phyloP scores from a whole-genome alignment of 2,329 filamentous ascomycete genomes.

The Ophiosphaerella narmari region DNA sequence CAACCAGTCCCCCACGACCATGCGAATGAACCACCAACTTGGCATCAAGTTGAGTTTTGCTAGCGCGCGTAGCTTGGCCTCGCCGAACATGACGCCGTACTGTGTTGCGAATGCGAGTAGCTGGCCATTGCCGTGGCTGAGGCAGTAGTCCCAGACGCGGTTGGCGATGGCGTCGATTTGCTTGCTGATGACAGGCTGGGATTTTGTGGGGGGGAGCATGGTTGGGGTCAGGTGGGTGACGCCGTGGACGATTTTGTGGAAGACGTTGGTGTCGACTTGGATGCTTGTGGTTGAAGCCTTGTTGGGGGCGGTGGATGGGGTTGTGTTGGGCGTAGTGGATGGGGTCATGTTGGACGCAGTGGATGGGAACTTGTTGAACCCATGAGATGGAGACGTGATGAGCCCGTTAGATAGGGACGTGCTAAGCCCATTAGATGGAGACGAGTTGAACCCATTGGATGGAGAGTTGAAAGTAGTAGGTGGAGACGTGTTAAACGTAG shows the following conservation, averaged over 20 bases:
- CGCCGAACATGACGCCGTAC: constrained; percentile 12
- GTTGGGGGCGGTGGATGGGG: too few relatives aligned
- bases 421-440: too few relatives aligned
- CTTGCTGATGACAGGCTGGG: background rate
- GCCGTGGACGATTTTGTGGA: background rate
- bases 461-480: too few relatives aligned
- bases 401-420: too few relatives aligned
- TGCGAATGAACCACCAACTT: constrained; percentile 28
- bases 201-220: background rate
- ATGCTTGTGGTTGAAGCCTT: too few relatives aligned
- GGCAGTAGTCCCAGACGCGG: constrained; percentile 18
- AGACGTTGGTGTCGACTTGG: background rate
- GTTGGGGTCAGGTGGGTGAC: background rate
- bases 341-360: too few relatives aligned
- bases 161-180: constrained; percentile 15
- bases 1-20: background rate
- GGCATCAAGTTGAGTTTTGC: constrained; percentile 25
- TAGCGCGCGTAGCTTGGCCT: constrained; percentile 17
- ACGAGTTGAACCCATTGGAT: too few relatives aligned
- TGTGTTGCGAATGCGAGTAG: constrained; percentile 7
- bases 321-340: too few relatives aligned
- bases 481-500: too few relatives aligned
- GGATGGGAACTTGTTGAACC: too few relatives aligned
- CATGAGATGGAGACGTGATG: too few relatives aligned
- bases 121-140: background rate